Base-by-base conservation (phyloP, 129 eudicot genomes). In the Erigeron canadensis region DNA sequence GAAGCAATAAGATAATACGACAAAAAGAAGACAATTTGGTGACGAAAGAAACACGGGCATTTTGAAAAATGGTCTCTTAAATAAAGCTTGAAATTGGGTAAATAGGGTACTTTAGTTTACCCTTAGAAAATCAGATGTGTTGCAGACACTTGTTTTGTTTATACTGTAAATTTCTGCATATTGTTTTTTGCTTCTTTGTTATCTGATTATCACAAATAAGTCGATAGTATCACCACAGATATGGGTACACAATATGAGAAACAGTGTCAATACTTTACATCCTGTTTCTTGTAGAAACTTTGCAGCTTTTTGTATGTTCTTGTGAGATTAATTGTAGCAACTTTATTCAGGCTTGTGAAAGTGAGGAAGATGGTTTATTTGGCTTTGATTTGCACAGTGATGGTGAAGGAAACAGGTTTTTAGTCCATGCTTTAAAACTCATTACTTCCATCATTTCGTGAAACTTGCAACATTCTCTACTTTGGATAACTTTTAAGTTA, bases 331-430 rank as follows among this genome's bases (percentile, higher is more conserved):
- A 18, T 22, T 66, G 67, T 69, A 59, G 71, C 60, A 50, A 65
- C 62, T 77, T 63, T 69, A 60, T 76, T 75, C 79, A 94, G 98
- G 96, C 97, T 8, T 94, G 98, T 66, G 95, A 94, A 37, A 73
- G 72, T 72, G 91, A 89, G 37, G 90, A 89, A 53, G 93, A 94
- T 79, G 98, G 98, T 41, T 67, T 94, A 63, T 94, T 89, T 79
- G 84, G 88, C 67, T 94, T 94, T 62, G 99, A 94, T 86, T 44
- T 90, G 87, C 99, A 89, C 65, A 94, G 97, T 75, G 97, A 94
- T 62, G 99, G 99, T 62, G 97, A 83, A 10, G 97, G 99, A 43
- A 75, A 76, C 80, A 87, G 96, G 99, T 94, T 69, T 69, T 42
- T 74, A 60, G 10, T 50, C 43, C 54, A 47, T 67, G 41, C 48